These are phyloP conservation scores for Trichophyton verrucosum DNA, from an alignment of 2,329 filamentous ascomycete species.

Conservation along the genomic window DNA sequence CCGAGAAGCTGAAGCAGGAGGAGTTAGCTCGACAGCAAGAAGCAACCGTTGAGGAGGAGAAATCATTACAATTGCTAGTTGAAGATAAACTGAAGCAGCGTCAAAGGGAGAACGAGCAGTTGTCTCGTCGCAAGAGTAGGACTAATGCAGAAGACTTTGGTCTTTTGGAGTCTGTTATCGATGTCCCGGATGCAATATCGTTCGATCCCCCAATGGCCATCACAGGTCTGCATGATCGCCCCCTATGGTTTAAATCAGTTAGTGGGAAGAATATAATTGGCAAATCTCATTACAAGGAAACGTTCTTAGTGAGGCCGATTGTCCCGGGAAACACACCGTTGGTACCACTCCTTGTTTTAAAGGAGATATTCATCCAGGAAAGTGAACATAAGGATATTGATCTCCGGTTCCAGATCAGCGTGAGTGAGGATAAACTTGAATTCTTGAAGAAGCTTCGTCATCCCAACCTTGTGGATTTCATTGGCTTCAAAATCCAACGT, in stretches of 20 bases:
- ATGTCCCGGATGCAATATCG: conserved; percentile 26
- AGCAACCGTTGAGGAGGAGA: conserved; percentile 29
- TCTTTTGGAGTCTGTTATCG: conserved; percentile 21
- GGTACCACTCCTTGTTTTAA: conserved; percentile 56
- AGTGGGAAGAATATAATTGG: conserved; percentile 55
- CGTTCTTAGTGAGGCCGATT: conserved; percentile 57
- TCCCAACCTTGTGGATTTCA: conserved; percentile 61
- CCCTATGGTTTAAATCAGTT: conserved; percentile 57
- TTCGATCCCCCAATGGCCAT: conserved; percentile 40
- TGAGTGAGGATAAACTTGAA: conserved; percentile 64
- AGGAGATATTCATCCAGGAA: conserved; percentile 52
- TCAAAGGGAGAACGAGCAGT: conserved; percentile 27
- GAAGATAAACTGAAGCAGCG: conserved; percentile 28
- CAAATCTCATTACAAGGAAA: conserved; percentile 52
- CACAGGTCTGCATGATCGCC: conserved; percentile 51
- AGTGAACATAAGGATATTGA: conserved; percentile 46
- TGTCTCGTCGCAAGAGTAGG: conserved; percentile 29
- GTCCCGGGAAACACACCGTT: conserved; percentile 43
- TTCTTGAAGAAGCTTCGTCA: conserved; percentile 63
- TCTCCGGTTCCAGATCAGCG: conserved; percentile 64
- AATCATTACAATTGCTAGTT: conserved; percentile 27
- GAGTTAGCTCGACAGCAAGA: conserved; percentile 33
- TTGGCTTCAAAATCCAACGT: conserved; percentile 69
- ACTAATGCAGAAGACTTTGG: conserved; percentile 23
- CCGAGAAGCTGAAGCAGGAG: conserved; percentile 40